Conservation (phyloP, 805 yeast species). For the Priceomyces fermenticarens region DNA sequence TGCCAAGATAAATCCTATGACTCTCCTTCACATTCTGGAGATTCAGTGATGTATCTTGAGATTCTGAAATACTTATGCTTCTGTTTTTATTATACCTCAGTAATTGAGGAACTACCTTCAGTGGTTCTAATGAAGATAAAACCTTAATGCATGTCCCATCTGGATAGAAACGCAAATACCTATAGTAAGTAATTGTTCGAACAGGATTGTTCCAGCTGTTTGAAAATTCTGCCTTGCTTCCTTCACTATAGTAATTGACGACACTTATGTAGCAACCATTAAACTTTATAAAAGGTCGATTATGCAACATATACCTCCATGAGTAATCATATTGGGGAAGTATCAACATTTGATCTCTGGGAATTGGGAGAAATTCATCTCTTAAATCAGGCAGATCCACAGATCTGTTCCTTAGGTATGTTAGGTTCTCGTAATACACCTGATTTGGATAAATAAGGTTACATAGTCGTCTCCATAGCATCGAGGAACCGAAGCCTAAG, state of each 20-base stretch:
- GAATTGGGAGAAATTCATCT: slow-evolving; percentile 37
- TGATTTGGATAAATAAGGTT: slow-evolving; percentile 53
- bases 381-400: slow-evolving; percentile 37
- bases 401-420: slow-evolving; percentile 24
- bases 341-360: slow-evolving; percentile 26
- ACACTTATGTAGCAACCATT: slow-evolving; percentile 84
- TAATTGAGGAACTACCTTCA: slow-evolving; percentile 57
- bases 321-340: slow-evolving; percentile 30
- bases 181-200: slow-evolving; percentile 80
- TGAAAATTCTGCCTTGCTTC: slow-evolving; percentile 66
- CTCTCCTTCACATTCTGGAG: slow-evolving; percentile 22
- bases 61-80: slow-evolving; percentile 11
- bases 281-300: slow-evolving; percentile 75
- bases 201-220: slow-evolving; percentile 72
- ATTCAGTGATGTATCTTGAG: slow-evolving; percentile 2
- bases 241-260: slow-evolving; percentile 80
- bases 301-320: slow-evolving; percentile 50
- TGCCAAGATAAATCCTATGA: slow-evolving; percentile 45
- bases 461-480: slow-evolving; percentile 51
- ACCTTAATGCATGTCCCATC: slow-evolving; percentile 74
- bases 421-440: slow-evolving; percentile 44
- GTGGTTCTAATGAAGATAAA: slow-evolving; percentile 71
- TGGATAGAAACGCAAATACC: slow-evolving; percentile 78
- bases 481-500: slow-evolving; percentile 52
- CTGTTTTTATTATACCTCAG: slow-evolving; percentile 22